Conservation (phyloP, 2,329 filamentous ascomycete genomes). For the Daldinia sp. region DNA sequence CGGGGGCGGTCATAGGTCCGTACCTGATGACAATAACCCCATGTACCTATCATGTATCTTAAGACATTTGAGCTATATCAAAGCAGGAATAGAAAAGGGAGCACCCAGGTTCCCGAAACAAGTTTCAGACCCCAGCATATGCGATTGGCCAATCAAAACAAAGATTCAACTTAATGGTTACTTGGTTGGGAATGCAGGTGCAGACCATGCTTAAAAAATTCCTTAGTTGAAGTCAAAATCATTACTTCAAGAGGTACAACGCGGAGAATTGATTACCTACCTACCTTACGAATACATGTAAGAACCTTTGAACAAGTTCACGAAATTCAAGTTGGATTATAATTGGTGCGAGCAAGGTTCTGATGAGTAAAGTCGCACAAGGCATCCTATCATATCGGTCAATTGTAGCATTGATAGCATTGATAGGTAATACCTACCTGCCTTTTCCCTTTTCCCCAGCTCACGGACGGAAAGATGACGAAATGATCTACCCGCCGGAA, state of each 20-base stretch:
- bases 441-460: not conserved
- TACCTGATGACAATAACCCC: not conserved
- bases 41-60: conserved; percentile 21
- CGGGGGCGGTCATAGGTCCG: no score
- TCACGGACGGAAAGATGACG: conserved; percentile 9
- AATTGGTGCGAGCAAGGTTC: not conserved
- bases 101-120: conserved; percentile 41
- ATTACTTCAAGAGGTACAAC: not conserved
- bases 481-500: conserved; percentile 28
- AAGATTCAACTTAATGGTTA: conserved; percentile 28
- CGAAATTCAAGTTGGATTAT: not conserved
- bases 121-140: conserved; percentile 41
- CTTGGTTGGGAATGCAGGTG: conserved; percentile 39
- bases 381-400: conserved; percentile 27
- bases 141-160: conserved; percentile 34
- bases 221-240: conserved; percentile 14
- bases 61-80: not conserved
- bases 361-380: not conserved
- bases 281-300: not conserved
- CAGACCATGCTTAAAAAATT: conserved; percentile 23
- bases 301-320: not conserved
- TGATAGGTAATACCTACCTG: not conserved
- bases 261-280: not conserved
- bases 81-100: conserved; percentile 17
- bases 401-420: conserved; percentile 9